Conservation (phyloP, 805 yeast species). For the Yarrowia alimentaria region DNA sequence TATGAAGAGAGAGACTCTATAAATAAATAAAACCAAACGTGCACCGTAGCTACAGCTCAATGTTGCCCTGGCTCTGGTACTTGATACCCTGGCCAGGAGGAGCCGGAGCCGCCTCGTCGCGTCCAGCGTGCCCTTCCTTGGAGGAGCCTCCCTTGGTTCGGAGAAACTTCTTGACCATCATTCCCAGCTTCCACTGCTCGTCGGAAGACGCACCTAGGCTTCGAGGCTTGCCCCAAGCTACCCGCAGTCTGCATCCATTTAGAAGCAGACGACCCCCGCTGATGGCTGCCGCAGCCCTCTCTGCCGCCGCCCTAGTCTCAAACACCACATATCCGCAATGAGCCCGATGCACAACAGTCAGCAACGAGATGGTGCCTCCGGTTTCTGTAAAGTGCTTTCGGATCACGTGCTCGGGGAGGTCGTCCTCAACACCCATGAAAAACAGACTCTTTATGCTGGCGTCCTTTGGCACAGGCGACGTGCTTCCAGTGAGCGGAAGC, state of each 20-base stretch:
- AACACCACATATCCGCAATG: slow-evolving; percentile 65
- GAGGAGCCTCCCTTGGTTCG: slow-evolving; percentile 15
- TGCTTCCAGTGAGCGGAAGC: slow-evolving; percentile 62
- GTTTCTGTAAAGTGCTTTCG: slow-evolving; percentile 48
- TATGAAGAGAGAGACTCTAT: too few species aligned
- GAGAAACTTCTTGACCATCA: slow-evolving; percentile 32
- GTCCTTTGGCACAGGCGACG: slow-evolving; percentile 46
- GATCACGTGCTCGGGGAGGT: slow-evolving; percentile 62
- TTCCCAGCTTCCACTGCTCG: slow-evolving; percentile 33
- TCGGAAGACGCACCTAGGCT: slow-evolving; percentile 33
- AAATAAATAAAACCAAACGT: not conserved
- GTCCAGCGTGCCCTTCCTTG: slow-evolving; percentile 7
- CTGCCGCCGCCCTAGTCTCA: slow-evolving; percentile 51
- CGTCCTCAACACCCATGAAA: slow-evolving; percentile 68
- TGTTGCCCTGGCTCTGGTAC: slow-evolving; percentile 25
- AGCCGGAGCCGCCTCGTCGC: slow-evolving; percentile 15
- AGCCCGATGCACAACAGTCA: slow-evolving; percentile 56
- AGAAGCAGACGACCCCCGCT: slow-evolving; percentile 34
- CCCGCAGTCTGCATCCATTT: slow-evolving; percentile 36
- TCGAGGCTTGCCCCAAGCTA: slow-evolving; percentile 38
- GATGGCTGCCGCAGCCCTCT: slow-evolving; percentile 38
- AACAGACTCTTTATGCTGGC: slow-evolving; percentile 57
- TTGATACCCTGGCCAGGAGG: slow-evolving; percentile 26
- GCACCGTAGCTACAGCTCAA: slow-evolving; percentile 3
- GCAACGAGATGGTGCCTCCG: slow-evolving; percentile 49